Percentiles rank a stretch among this genome's conserved stretches.
Conservation (phyloP, 345 rosid genomes). For the Mallotus nudiflorus region DNA sequence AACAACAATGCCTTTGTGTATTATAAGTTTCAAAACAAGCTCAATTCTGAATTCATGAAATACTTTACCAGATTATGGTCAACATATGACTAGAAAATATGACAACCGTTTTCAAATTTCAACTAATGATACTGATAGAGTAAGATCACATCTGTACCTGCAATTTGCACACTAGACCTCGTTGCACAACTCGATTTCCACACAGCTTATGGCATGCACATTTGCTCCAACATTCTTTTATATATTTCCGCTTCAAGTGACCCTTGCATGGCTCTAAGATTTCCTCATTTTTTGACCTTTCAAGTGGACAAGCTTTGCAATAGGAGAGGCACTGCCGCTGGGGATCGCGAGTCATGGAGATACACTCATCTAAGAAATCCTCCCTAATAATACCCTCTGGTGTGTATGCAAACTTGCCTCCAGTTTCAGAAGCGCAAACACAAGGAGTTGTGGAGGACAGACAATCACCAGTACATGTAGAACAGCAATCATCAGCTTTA, state of each 20-base stretch:
- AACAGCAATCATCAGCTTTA: conserved; percentile 56
- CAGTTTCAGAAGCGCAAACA: conserved; percentile 52
- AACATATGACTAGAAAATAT: not conserved
- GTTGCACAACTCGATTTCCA: conserved; percentile 90
- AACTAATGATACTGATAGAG: not conserved
- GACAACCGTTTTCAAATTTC: not conserved
- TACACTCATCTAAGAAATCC: conserved; percentile 63
- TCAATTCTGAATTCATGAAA: not conserved
- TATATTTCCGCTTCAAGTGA: conserved; percentile 69
- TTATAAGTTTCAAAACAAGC: not conserved
- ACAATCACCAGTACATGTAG: conserved; percentile 67
- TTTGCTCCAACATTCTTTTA: conserved; percentile 88
- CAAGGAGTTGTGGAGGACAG: conserved; percentile 51
- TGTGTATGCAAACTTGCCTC: conserved; percentile 54
- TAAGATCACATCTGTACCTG: conserved; percentile 47
- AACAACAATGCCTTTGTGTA: not conserved
- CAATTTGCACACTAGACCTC: conserved; percentile 66
- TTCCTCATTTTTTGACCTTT: conserved; percentile 53
- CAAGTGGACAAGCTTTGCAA: conserved; percentile 73
- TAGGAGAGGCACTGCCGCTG: conserved; percentile 43
- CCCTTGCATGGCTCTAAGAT: conserved; percentile 76
- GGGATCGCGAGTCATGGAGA: conserved; percentile 57
- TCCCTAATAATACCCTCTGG: conserved; percentile 53
- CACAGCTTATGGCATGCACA: conserved; percentile 81
- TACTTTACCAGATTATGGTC: not conserved